phyloP scores from a whole-genome alignment of 1,284 basidiomycete species.

The Rhodotorula sp. region DNA sequence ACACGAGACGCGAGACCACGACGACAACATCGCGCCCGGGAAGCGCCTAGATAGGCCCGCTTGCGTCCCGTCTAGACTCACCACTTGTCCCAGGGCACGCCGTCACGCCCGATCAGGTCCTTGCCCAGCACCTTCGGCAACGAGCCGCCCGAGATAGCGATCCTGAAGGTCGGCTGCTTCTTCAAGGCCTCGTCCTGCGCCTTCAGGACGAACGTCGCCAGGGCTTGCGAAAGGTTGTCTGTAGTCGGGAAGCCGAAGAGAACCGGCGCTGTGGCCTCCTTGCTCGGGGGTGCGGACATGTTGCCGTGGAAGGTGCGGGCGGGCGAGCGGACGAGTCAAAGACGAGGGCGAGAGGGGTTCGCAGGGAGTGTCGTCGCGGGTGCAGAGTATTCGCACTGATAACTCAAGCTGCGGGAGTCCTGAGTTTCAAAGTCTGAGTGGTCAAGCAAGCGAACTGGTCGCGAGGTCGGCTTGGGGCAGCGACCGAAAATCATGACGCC shows the following conservation, averaged over 20 bases:
- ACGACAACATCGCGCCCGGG: background rate
- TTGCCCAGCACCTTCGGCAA: slow-evolving; percentile 76
- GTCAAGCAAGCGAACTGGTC: too few species aligned
- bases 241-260: slow-evolving; percentile 69
- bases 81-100: slow-evolving; percentile 95
- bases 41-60: background rate
- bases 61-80: slow-evolving; percentile 51
- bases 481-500: too few species aligned
- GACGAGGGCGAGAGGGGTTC: background rate
- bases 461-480: too few species aligned
- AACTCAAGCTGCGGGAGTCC: too few species aligned
- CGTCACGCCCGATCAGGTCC: slow-evolving; percentile 68
- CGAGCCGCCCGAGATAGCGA: slow-evolving; percentile 91
- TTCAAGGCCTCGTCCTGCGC: slow-evolving; percentile 86
- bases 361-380: background rate
- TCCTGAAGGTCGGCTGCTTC: slow-evolving; percentile 82
- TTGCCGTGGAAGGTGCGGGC: background rate
- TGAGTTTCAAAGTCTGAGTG: too few species aligned
- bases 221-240: slow-evolving; percentile 55
- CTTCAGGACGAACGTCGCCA: slow-evolving; percentile 81
- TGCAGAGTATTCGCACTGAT: too few species aligned
- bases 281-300: slow-evolving; percentile 44
- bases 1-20: too few species aligned
- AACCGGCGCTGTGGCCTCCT: slow-evolving; percentile 59
- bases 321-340: background rate